Conservation (phyloP, 768 basidiomycete genomes). For the Rhizopogon vesiculosus region DNA sequence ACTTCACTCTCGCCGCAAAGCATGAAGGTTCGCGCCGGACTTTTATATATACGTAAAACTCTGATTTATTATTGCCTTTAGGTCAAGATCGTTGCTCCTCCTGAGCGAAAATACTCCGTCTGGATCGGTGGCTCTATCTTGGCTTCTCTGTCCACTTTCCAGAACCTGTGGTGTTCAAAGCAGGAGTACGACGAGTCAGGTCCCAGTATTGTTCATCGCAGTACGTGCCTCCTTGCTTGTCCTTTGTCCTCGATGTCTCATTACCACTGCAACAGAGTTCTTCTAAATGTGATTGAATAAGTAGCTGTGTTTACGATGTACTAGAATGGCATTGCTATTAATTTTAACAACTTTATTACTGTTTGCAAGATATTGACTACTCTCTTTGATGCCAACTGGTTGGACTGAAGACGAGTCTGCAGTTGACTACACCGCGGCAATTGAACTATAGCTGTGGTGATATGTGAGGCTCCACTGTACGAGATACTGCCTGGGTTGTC, state of each 20-base stretch:
- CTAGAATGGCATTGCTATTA: conserved; percentile 22
- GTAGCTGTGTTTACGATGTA: conserved; percentile 19
- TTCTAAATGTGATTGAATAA: conserved; percentile 16
- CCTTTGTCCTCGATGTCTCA: not conserved
- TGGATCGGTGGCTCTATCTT: conserved; percentile 90
- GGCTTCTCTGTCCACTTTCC: conserved; percentile 92
- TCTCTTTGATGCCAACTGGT: too few relatives aligned
- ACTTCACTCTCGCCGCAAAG: conserved; percentile 73
- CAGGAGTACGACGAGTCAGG: conserved; percentile 90
- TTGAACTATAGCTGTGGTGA: too few relatives aligned
- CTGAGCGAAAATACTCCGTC: conserved; percentile 93
- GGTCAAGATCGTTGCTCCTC: conserved; percentile 92
- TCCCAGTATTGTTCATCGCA: conserved; percentile 77
- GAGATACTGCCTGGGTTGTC: too few relatives aligned
- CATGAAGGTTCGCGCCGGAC: conserved; percentile 60
- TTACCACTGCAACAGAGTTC: conserved; percentile 13
- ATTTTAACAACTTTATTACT: not conserved
- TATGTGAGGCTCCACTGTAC: too few relatives aligned
- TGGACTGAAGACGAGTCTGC: too few relatives aligned
- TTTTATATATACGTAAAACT: not conserved
- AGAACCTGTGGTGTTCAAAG: conserved; percentile 92
- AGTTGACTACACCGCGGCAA: too few relatives aligned
- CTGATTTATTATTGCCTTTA: conserved; percentile 15
- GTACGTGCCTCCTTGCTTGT: conserved; percentile 32
- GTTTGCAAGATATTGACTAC: too few relatives aligned